Conservation (phyloP, 768 basidiomycete genomes). For the Serendipita sp. region DNA sequence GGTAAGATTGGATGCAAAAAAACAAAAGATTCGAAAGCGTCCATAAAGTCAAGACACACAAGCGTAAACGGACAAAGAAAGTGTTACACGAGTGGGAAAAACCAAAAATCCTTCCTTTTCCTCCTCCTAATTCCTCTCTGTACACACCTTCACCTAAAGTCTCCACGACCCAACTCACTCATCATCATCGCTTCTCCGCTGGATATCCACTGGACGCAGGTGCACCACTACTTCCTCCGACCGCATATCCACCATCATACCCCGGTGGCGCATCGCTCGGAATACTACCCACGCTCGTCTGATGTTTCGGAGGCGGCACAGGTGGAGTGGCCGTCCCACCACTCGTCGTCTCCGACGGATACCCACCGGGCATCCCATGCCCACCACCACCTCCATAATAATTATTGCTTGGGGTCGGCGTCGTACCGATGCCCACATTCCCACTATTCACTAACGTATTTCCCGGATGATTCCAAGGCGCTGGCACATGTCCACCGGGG, state of each 20-base stretch:
- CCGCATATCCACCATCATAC: background rate
- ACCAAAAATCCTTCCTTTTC: no score
- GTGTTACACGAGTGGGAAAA: no score
- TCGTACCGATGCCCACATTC: background rate
- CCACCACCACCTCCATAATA: background rate
- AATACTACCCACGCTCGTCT: background rate
- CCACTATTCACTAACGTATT: background rate
- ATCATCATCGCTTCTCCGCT: background rate
- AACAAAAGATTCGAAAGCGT: no score
- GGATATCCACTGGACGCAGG: background rate
- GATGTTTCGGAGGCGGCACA: background rate
- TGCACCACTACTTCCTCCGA: background rate
- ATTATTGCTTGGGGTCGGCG: background rate
- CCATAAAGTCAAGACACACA: no score
- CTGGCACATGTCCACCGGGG: background rate
- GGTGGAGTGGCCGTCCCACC: background rate
- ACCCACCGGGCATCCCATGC: background rate
- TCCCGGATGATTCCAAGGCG: slow-evolving; percentile 1
- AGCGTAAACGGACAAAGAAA: no score
- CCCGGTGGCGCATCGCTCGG: background rate
- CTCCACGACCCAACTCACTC: no score
- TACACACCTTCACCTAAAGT: no score
- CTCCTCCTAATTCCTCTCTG: no score
- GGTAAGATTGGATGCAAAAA: no score
- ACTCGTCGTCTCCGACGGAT: background rate